Base-by-base conservation (phyloP, 2,329 filamentous ascomycete species). In the Fusarium nisikadoi region DNA sequence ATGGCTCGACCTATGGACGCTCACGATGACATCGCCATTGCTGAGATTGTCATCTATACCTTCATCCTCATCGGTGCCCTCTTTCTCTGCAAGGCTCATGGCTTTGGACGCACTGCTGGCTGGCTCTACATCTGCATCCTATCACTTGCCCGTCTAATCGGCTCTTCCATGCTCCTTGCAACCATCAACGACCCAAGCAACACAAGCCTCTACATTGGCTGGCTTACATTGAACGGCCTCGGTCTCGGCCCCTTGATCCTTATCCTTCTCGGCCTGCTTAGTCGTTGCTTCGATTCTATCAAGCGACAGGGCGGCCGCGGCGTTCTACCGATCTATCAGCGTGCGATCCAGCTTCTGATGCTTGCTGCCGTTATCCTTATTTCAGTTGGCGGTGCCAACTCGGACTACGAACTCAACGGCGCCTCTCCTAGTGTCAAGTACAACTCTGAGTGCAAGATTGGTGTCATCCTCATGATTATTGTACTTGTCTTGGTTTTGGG, bases 71-170 rank as follows among this genome's bases (percentile, higher is more conserved):
- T 70, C 47, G 76, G 75, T 23, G 76, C 74, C 41, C 59, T 83
- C 59, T 56, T 76, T 41, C 66, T 91, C 61, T 89, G 88, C 16
- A 88, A 73, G 63, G 77, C 73, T 19, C 79, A 82, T 60, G 80
- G 89, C 86, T 87, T 86, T 77, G 74, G 81, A 8, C 89, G 90
- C 83, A 85, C 90, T 13, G 87, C 87, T 20, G 89, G 89, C 8
- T 91, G 89, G 52, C 85, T 90, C 27, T 83, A 90, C 14, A 86
- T 92, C 74, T 81, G 91, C 19, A 84, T 92, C 31, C 83, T 90
- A 19, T 83, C 89, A 4, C 81, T 90, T 19, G 83, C 79, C 61
- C 88, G 91, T 82, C 88, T 92, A 59, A 83, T 90, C 53, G 80
- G 83, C 68, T 85, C 89, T 71, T 81, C 83, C n/a, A 62, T 90